Conservation (phyloP, 257 asterid genomes). For the Phtheirospermum japonicum region DNA sequence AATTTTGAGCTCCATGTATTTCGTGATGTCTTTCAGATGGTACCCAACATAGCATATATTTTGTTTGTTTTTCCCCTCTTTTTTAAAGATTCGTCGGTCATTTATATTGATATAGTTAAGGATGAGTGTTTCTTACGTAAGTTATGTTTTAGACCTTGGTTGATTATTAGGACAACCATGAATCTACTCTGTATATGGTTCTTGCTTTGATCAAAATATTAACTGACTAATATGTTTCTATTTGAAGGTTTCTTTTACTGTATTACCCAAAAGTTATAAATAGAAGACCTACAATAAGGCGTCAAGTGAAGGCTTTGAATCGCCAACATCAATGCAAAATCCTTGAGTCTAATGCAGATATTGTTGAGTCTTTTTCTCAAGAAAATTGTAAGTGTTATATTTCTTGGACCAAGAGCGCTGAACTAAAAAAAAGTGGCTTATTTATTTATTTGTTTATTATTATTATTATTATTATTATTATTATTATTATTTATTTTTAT, state of each 20-base stretch:
- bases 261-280: constrained; percentile 62
- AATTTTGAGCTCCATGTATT: constrained; percentile 84
- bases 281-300: too few species aligned
- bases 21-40: constrained; percentile 97
- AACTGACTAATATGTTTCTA: constrained; percentile 26
- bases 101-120: constrained; percentile 11
- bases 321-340: constrained; percentile 69
- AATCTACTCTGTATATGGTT: too few species aligned
- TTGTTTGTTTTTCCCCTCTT: not conserved
- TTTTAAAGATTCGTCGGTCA: not conserved
- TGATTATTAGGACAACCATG: constrained; percentile 4
- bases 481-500: too few species aligned
- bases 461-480: too few species aligned
- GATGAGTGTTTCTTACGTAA: constrained; percentile 6
- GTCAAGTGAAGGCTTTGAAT: constrained; percentile 91
- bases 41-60: constrained; percentile 31
- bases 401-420: too few species aligned
- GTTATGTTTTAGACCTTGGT: constrained; percentile 15
- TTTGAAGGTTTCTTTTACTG: constrained; percentile 65
- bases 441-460: too few species aligned
- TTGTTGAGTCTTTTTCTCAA: too few species aligned
- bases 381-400: too few species aligned
- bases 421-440: too few species aligned
- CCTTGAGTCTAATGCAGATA: constrained; percentile 48
- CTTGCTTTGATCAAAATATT: too few species aligned